A percentile compares a stretch with the other conserved stretches of the same genome.
Evolutionary conservation across 345 rosid species (phyloP).

Genomic region (Linum lewisii): DNA sequence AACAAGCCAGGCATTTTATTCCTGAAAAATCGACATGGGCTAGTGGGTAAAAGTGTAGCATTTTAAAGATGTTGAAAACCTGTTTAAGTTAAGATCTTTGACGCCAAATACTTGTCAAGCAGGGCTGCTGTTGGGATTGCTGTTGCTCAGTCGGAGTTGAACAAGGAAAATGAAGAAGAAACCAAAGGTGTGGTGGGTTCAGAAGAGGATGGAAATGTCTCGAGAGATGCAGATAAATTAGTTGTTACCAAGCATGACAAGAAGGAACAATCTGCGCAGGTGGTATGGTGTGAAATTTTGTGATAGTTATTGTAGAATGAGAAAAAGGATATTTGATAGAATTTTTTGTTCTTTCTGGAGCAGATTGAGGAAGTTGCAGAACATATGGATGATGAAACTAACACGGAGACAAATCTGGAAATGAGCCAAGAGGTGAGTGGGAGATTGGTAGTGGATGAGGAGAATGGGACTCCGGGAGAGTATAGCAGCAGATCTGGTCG

Average conservation of each 20-base stretch:
- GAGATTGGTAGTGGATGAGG: conserved; percentile 36
- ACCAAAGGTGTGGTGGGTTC: conserved; percentile 24
- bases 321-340: not conserved
- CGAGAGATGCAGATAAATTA: conserved; percentile 25
- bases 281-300: conserved; percentile 14
- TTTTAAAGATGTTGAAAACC: not conserved
- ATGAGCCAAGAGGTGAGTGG: conserved; percentile 77
- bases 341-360: conserved; percentile 5
- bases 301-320: not conserved
- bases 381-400: conserved; percentile 32
- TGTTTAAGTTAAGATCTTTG: not conserved
- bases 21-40: not conserved
- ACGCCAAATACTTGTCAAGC: conserved; percentile 29
- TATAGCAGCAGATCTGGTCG: conserved; percentile 21
- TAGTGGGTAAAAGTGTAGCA: no score
- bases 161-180: conserved; percentile 25
- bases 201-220: conserved; percentile 24
- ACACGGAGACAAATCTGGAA: conserved; percentile 27
- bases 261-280: conserved; percentile 35
- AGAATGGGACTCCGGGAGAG: conserved; percentile 23
- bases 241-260: conserved; percentile 48
- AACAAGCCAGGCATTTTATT: not conserved
- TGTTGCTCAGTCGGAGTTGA: conserved; percentile 17
- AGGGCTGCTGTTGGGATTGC: conserved; percentile 13
- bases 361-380: conserved; percentile 38